A percentile compares a stretch with the other conserved stretches of the same genome.
phyloP scores from a whole-genome alignment of 495 filamentous ascomycete species.

The Trichoderma orchidacearum region DNA sequence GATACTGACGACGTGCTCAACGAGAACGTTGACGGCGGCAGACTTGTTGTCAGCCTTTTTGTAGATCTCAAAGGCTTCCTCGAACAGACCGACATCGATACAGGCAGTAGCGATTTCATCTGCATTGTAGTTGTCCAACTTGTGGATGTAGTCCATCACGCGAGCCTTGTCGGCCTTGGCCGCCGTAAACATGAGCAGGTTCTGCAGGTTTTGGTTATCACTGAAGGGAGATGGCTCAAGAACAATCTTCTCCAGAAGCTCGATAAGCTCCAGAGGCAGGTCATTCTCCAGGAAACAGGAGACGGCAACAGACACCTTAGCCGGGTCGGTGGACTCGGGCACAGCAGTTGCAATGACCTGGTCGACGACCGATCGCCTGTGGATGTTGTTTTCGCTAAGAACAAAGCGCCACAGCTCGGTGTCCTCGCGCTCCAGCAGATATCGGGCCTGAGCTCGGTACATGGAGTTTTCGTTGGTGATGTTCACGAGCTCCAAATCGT shows the following conservation, averaged over 20 bases:
- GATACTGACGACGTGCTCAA: constrained; percentile 96
- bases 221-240: constrained; percentile 94
- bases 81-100: constrained; percentile 84
- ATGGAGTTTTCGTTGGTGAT: constrained; percentile 99
- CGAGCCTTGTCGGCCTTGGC: constrained; percentile 92
- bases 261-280: constrained; percentile 86
- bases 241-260: constrained; percentile 98
- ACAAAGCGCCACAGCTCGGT: constrained; percentile 89
- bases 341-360: constrained; percentile 96
- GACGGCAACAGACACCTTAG: constrained; percentile 91
- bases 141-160: constrained; percentile 94
- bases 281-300: constrained; percentile 84
- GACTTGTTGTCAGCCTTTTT: constrained; percentile 90
- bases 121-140: constrained; percentile 74
- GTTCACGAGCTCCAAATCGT: constrained; percentile 91
- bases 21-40: constrained; percentile 79
- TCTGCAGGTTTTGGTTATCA: constrained; percentile 92
- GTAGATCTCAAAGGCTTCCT: constrained; percentile 97
- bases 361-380: constrained; percentile 85
- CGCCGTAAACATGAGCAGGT: constrained; percentile 91
- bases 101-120: constrained; percentile 89
- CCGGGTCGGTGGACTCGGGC: constrained; percentile 83
- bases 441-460: constrained; percentile 94
- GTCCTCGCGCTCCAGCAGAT: constrained; percentile 84
- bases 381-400: constrained; percentile 86